A percentile compares a stretch with the other conserved stretches of the same genome.
Evolutionary conservation across 1,139 yeast species (phyloP).

Genomic region (Suhomyces bribrorum): DNA sequence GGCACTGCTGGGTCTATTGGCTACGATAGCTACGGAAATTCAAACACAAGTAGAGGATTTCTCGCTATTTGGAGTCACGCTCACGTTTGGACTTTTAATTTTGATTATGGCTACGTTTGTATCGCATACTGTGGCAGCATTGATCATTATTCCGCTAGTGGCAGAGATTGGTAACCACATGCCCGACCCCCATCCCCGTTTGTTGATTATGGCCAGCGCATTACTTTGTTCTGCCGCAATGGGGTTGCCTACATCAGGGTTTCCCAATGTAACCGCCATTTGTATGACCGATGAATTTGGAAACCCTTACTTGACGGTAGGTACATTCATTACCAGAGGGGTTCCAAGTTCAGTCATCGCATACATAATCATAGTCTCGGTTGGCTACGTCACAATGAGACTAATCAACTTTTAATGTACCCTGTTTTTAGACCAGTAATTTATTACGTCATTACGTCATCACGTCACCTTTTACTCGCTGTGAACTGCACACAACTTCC

Average conservation of each 20-base stretch:
- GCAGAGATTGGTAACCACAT: constrained; percentile 65
- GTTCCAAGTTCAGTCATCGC: constrained; percentile 65
- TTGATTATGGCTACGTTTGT: constrained; percentile 73
- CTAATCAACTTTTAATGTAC: constrained; percentile 37
- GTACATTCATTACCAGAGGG: constrained; percentile 69
- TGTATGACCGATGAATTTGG: constrained; percentile 75
- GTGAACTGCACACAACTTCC: background rate
- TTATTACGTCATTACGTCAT: too few species aligned
- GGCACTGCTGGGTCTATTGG: constrained; percentile 65
- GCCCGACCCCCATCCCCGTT: constrained; percentile 56
- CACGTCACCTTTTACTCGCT: too few species aligned
- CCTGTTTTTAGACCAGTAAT: too few species aligned
- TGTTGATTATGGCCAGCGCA: constrained; percentile 67
- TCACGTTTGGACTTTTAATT: constrained; percentile 67
- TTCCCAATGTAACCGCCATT: constrained; percentile 79
- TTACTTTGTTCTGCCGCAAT: constrained; percentile 72
- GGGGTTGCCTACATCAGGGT: constrained; percentile 78
- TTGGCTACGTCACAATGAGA: constrained; percentile 69
- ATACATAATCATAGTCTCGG: constrained; percentile 55
- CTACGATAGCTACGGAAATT: constrained; percentile 60
- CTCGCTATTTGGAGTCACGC: constrained; percentile 58
- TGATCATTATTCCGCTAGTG: constrained; percentile 68
- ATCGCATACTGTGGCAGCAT: constrained; percentile 76
- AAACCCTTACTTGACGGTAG: constrained; percentile 62
- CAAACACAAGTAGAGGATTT: constrained; percentile 57